A percentile compares a stretch with the other conserved stretches of the same genome.
These are phyloP conservation scores for Amanita rimosa DNA, from an alignment of 768 basidiomycete species.

Conservation along the genomic window DNA sequence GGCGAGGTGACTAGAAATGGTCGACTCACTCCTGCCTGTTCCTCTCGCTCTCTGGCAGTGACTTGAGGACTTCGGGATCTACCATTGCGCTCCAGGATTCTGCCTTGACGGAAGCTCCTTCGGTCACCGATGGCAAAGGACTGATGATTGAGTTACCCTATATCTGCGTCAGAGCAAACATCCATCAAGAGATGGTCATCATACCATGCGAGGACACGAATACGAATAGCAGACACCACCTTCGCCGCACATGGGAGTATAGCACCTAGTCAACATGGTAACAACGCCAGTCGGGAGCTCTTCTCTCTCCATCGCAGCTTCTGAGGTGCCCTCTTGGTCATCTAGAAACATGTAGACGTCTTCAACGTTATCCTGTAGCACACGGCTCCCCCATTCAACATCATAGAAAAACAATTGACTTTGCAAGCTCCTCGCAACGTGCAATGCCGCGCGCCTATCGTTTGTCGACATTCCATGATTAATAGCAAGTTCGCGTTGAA, in stretches of 20 bases:
- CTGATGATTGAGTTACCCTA: conserved; percentile 21
- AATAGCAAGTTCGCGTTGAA: conserved; percentile 63
- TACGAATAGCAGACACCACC: conserved; percentile 74
- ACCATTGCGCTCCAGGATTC: conserved; percentile 38
- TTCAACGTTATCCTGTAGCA: conserved; percentile 81
- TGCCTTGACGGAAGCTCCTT: conserved; percentile 33
- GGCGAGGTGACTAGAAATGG: not conserved
- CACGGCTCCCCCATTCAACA: conserved; percentile 86
- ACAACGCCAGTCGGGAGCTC: conserved; percentile 81
- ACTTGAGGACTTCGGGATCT: conserved; percentile 24
- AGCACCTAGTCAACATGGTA: conserved; percentile 82
- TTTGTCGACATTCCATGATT: conserved; percentile 54
- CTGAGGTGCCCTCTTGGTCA: conserved; percentile 58
- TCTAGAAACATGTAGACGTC: conserved; percentile 94
- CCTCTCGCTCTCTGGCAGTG: conserved; percentile 65
- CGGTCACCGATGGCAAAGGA: conserved; percentile 12
- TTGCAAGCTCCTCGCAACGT: conserved; percentile 83
- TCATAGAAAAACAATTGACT: conserved; percentile 93
- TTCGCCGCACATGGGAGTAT: conserved; percentile 75
- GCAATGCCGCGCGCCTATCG: conserved; percentile 74
- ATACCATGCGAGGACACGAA: conserved; percentile 64
- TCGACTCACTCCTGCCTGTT: conserved; percentile 59
- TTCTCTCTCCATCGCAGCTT: conserved; percentile 44
- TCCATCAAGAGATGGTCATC: not conserved
- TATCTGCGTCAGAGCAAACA: not conserved